A percentile compares a stretch with the other conserved stretches of the same genome.
phyloP scores from a whole-genome alignment of 106 monocot species.

The Amphibolis antarctica region DNA sequence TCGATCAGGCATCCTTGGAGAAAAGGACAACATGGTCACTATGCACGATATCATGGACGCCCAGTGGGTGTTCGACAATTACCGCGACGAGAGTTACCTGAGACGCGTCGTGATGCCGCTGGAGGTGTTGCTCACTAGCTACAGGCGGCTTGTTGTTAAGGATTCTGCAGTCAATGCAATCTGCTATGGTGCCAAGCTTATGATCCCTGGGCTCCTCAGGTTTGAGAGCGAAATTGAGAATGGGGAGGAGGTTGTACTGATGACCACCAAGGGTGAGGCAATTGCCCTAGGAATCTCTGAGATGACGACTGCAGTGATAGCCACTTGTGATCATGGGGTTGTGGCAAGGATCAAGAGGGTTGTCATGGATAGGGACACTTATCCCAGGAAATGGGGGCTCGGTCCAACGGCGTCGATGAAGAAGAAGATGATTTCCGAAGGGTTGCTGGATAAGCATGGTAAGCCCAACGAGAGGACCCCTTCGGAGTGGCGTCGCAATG shows the following conservation, averaged over 20 bases:
- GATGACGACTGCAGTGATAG: slow-evolving; percentile 95
- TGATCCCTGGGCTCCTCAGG: slow-evolving; percentile 80
- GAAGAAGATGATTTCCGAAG: slow-evolving; percentile 79
- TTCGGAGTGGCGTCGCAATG: slow-evolving; percentile 72
- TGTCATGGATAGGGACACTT: slow-evolving; percentile 91
- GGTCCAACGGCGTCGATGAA: slow-evolving; percentile 84
- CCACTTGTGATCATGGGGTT: slow-evolving; percentile 81
- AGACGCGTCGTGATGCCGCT: slow-evolving; percentile 76
- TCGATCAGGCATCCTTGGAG: slow-evolving; percentile 78
- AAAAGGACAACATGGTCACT: slow-evolving; percentile 90
- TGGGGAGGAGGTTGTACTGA: slow-evolving; percentile 87
- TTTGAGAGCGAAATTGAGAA: slow-evolving; percentile 84
- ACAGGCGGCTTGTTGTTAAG: slow-evolving; percentile 86
- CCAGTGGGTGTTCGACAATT: slow-evolving; percentile 71
- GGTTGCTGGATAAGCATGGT: slow-evolving; percentile 81
- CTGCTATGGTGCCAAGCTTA: slow-evolving; percentile 86
- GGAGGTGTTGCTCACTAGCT: slow-evolving; percentile 77
- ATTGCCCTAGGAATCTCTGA: slow-evolving; percentile 83
- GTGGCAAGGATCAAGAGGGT: slow-evolving; percentile 86
- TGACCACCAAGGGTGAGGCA: slow-evolving; percentile 92
- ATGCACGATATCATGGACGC: slow-evolving; percentile 93
- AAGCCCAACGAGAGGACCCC: slow-evolving; percentile 95
- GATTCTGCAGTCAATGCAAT: slow-evolving; percentile 93
- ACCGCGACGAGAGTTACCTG: slow-evolving; percentile 62
- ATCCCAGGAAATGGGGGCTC: slow-evolving; percentile 91